Evolutionary conservation across 2,329 filamentous ascomycete species (phyloP).

Genomic region (Pseudogymnoascus sp.): DNA sequence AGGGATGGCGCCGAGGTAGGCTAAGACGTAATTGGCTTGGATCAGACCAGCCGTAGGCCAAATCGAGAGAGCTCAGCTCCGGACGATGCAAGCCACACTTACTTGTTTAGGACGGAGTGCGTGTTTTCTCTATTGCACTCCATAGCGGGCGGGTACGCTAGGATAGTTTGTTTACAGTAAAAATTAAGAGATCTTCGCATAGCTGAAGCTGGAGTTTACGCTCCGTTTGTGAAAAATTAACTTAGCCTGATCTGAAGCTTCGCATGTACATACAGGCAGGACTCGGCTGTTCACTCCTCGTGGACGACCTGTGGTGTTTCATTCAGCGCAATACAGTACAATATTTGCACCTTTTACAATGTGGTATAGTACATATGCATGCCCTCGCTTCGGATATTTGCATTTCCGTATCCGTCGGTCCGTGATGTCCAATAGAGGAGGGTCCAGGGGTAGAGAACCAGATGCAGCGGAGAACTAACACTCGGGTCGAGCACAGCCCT

Average conservation of each 20-base stretch:
- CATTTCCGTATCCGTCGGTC: neutral
- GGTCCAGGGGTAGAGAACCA: neutral
- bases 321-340: neutral
- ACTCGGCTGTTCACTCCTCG: neutral
- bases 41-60: neutral
- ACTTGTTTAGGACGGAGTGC: neutral
- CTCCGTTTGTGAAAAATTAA: neutral
- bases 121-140: neutral
- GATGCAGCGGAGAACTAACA: neutral
- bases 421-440: neutral
- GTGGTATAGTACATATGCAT: neutral
- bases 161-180: neutral
- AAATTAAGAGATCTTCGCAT: neutral
- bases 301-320: neutral
- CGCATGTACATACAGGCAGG: neutral
- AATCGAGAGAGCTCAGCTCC: neutral
- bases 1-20: slow-evolving; percentile 6
- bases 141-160: neutral
- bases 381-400: neutral
- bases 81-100: slow-evolving; percentile 1
- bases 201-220: neutral
- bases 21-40: neutral
- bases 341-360: neutral
- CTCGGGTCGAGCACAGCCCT: neutral
- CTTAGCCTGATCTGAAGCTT: neutral